Evolutionary conservation across 345 rosid species (phyloP).

Genomic region (Linum trigynum): DNA sequence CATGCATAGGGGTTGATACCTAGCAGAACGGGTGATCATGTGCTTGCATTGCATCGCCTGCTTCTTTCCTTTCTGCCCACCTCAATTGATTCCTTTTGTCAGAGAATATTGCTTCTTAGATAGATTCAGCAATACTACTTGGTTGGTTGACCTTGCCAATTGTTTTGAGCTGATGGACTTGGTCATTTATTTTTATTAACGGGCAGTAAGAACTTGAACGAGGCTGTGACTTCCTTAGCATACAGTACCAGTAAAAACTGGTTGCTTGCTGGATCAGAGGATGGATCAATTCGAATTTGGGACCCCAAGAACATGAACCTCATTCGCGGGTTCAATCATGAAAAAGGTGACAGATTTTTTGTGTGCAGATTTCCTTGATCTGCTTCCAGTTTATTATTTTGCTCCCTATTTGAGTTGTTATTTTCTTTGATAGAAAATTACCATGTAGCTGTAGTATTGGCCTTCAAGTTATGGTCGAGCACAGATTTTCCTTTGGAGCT

Average conservation of each 20-base stretch:
- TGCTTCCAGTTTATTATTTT: background rate
- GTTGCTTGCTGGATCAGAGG: constrained; percentile 72
- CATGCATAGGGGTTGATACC: too few species aligned
- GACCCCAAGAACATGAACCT: constrained; percentile 35
- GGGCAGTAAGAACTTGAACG: constrained; percentile 29
- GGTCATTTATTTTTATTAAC: background rate
- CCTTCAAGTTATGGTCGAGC: background rate
- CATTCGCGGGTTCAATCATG: constrained; percentile 48
- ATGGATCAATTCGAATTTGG: constrained; percentile 67
- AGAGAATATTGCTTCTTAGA: background rate
- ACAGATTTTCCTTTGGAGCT: background rate
- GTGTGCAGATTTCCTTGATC: background rate
- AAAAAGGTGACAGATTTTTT: constrained; percentile 36
- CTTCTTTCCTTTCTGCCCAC: too few species aligned
- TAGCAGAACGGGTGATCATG: too few species aligned
- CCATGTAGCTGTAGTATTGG: background rate
- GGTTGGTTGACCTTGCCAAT: too few species aligned
- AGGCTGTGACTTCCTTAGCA: constrained; percentile 64
- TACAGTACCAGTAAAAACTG: constrained; percentile 43
- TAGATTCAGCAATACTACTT: background rate
- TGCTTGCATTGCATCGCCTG: too few species aligned
- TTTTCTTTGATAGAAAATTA: too few species aligned
- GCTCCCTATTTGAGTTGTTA: too few species aligned
- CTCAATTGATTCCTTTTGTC: too few species aligned
- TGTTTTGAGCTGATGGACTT: background rate